A percentile compares a stretch with the other conserved stretches of the same genome.
phyloP scores from a whole-genome alignment of 2,329 filamentous ascomycete genomes.

The Trichophyton benhamiae region DNA sequence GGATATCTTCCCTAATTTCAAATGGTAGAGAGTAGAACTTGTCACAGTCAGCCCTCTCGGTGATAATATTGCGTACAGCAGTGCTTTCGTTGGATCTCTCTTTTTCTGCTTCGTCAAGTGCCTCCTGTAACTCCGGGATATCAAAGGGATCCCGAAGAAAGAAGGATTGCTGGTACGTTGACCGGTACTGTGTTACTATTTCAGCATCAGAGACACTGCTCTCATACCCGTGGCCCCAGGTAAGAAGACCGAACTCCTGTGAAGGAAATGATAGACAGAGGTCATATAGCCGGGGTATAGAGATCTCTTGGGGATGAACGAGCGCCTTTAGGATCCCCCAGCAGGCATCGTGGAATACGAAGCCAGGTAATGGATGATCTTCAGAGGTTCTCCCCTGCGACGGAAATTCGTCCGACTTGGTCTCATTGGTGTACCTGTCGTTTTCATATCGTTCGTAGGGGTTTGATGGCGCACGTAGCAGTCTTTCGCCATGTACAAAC shows the following conservation, averaged over 20 bases:
- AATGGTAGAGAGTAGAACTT: constrained; percentile 13
- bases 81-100: not conserved
- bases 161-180: constrained; percentile 7
- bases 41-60: constrained; percentile 7
- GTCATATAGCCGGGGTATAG: constrained; percentile 15
- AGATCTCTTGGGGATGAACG: constrained; percentile 11
- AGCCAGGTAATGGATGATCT: constrained; percentile 9
- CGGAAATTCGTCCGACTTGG: constrained; percentile 10
- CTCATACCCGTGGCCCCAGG: constrained; percentile 13
- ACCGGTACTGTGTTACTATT: not conserved
- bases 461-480: constrained; percentile 9
- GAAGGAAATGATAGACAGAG: constrained; percentile 15
- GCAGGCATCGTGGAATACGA: constrained; percentile 16
- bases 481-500: constrained; percentile 3
- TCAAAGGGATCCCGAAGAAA: constrained; percentile 9
- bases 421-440: constrained; percentile 1
- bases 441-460: constrained; percentile 10
- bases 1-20: constrained; percentile 16
- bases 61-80: not conserved
- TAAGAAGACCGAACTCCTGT: constrained; percentile 8
- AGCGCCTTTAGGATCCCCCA: constrained; percentile 14
- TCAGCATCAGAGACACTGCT: not conserved
- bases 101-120: constrained; percentile 4
- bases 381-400: constrained; percentile 6
- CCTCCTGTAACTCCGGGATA: constrained; percentile 8